These are phyloP conservation scores for Paramecium caudatum DNA, from an alignment of 73 alveolate species.

Conservation along the genomic window DNA sequence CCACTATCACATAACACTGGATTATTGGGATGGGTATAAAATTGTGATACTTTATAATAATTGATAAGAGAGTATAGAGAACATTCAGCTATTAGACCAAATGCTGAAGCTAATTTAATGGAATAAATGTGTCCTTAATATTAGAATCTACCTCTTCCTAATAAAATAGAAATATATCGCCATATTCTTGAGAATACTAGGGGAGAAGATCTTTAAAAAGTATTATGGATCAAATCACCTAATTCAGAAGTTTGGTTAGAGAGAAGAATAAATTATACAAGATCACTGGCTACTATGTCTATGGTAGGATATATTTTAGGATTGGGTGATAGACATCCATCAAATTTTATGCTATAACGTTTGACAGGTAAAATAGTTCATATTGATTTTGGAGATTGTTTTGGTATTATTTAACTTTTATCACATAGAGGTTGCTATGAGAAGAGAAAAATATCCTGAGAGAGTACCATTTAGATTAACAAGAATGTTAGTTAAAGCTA, in stretches of 20 bases:
- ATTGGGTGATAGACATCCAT: slow-evolving; percentile 99
- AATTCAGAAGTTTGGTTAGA: slow-evolving; percentile 97
- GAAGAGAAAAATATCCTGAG: slow-evolving; percentile 99
- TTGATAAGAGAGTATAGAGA: slow-evolving; percentile 96
- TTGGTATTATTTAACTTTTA: slow-evolving; percentile 75
- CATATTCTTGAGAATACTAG: slow-evolving; percentile 93
- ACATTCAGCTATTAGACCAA: slow-evolving; percentile 86
- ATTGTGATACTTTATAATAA: slow-evolving; percentile 96
- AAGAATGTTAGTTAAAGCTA: slow-evolving; percentile 99
- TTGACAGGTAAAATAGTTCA: slow-evolving; percentile 93
- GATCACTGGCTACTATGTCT: slow-evolving; percentile 98
- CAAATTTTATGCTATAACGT: slow-evolving; percentile 98
- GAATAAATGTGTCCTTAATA: slow-evolving; percentile 89
- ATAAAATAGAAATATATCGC: slow-evolving; percentile 93
- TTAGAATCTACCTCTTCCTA: slow-evolving; percentile 89
- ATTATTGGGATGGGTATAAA: slow-evolving; percentile 98
- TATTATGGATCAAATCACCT: slow-evolving; percentile 95
- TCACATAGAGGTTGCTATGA: slow-evolving; percentile 91
- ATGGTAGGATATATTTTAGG: slow-evolving; percentile 99
- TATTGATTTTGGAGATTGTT: slow-evolving; percentile 99
- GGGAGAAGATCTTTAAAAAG: slow-evolving; percentile 96
- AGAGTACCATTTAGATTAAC: slow-evolving; percentile 99
- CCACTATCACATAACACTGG: slow-evolving; percentile 98
- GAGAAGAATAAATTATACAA: slow-evolving; percentile 96
- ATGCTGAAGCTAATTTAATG: slow-evolving; percentile 92